Evolutionary conservation across 352 stramenopile genomes (phyloP), one percentile per base, ranked within the genome.

Genomic region (Phytophthora crassamura): DNA sequence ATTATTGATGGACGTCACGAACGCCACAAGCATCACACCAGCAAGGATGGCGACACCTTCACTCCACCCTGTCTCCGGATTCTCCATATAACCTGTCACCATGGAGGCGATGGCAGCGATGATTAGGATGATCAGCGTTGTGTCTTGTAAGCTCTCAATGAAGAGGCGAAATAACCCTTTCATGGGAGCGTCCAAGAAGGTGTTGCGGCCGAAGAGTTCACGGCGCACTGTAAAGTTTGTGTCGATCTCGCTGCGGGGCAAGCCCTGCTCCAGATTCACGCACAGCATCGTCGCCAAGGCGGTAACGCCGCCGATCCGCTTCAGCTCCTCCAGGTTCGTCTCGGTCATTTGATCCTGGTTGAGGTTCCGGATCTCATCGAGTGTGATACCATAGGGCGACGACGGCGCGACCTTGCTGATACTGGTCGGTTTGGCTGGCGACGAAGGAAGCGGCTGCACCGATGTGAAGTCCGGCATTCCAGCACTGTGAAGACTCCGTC

Each of bases 1-100:
- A 64, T 99, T 97, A 69, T 98, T 99, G 11, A 94, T 81, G 0
- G 97, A 95, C 0, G 95, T 99, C 9, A 99, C 93, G 7, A 98
- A 65, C 7, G 97, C 94, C 6, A 99, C 97, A 45, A 99, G 86
- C 9, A 95, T 75, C 33, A 99, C 97, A 9, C 95, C 94, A 10
- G 84, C 77, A 42, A 99, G 72, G 68, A 99, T 99, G 14, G 96
- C 94, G 6, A 96, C 82, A 16, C 96, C 97, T 73, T 99, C 96
- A 50, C 98, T 97, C 96, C 96, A 99, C 5, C 91, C 90, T 0
- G 67, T 92, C 22, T 79, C 67, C 2, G 84, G 84, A 51, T 95
- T 75, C 51, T 95, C 86, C 54, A 93, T 82, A 57, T 90, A 89
- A 3, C 83, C 84, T 1, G 85, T 91, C 5, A 92, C 83, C 22